Evolutionary conservation across 345 rosid genomes (phyloP), one percentile per base, ranked within the genome.

Genomic region (Pelargonium nanum): DNA sequence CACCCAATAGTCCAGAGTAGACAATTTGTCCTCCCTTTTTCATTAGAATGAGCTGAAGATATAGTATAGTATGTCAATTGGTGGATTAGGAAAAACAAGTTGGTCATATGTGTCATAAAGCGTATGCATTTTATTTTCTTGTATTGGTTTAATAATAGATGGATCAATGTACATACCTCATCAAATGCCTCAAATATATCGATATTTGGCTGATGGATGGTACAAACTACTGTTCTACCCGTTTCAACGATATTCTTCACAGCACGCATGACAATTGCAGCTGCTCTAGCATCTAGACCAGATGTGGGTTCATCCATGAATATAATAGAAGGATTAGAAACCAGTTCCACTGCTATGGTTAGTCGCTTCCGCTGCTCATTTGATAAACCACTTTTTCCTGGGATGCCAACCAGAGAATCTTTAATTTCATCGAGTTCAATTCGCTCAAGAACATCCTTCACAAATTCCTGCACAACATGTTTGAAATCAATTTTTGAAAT

Each of bases 291-390:
- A 72, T 83, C 82, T n/a, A 83, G 70, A 58, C 85, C 85, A 0
- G 83, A 70, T 22, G 85, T 80, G 16, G 88, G 85, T 63, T 83
- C 88, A 51, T 80, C 85, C 88, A 83, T 78, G 77, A 83, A 83
- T 55, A 83, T 74, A 51, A 80, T 70, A 2, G 83, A 80, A 2
- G 83, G 83, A 60, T 83, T 83, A 1, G 88, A 74, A 25, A 83
- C 77, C 50, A 83, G 80, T 61, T 83, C 88, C 22, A 83, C 85
- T 21, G 83, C 88, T 24, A 83, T 76, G 6, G 83, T 83, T 54
- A 83, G 71, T 65, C 81, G 70, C 55, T 83, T 83, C 0, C 81
- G 73, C 57, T 83, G 88, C 70, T 76, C 88, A 21, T 44, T 70
- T 25, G 85, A 80, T 70, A 83, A 64, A 55, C 88, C 85, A 24